Evolutionary conservation across 2,329 filamentous ascomycete genomes (phyloP).

Genomic region (Aspergillus arachidicola): DNA sequence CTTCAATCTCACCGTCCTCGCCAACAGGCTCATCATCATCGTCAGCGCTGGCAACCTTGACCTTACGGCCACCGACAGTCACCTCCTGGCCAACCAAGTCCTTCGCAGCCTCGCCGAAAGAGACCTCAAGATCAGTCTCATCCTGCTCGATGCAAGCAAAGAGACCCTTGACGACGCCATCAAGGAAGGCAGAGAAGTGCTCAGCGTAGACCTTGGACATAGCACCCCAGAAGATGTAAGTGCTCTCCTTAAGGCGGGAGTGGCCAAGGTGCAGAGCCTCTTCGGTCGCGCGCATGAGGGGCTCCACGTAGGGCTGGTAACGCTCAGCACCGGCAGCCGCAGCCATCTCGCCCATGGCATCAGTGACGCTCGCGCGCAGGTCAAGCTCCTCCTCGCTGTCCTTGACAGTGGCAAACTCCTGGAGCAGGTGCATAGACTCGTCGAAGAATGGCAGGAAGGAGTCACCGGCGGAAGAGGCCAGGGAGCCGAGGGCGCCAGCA

Average conservation of each 20-base stretch:
- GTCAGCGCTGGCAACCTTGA: slow-evolving; percentile 72
- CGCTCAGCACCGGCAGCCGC: slow-evolving; percentile 79
- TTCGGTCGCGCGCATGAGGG: slow-evolving; percentile 89
- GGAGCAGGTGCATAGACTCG: slow-evolving; percentile 85
- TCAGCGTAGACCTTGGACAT: slow-evolving; percentile 92
- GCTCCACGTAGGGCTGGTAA: slow-evolving; percentile 89
- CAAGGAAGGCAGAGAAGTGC: slow-evolving; percentile 51
- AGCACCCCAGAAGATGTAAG: slow-evolving; percentile 94
- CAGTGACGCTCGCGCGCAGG: slow-evolving; percentile 84
- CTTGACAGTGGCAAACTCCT: slow-evolving; percentile 81
- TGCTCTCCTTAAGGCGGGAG: slow-evolving; percentile 89
- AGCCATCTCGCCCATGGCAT: slow-evolving; percentile 92
- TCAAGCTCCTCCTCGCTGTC: slow-evolving; percentile 87
- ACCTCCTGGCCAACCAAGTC: slow-evolving; percentile 76
- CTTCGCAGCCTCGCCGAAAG: slow-evolving; percentile 72
- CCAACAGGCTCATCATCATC: slow-evolving; percentile 54
- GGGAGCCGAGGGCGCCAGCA: slow-evolving; percentile 85
- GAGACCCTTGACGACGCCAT: slow-evolving; percentile 57
- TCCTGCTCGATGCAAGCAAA: slow-evolving; percentile 87
- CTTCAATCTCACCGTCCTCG: slow-evolving; percentile 62
- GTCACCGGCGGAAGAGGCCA: slow-evolving; percentile 80
- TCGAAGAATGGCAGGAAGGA: slow-evolving; percentile 91
- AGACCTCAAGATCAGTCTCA: slow-evolving; percentile 77
- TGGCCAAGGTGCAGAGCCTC: slow-evolving; percentile 87
- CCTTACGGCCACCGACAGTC: slow-evolving; percentile 77